Evolutionary conservation across 2,329 filamentous ascomycete species (phyloP).

Genomic region (Hymenoscyphus linearis): DNA sequence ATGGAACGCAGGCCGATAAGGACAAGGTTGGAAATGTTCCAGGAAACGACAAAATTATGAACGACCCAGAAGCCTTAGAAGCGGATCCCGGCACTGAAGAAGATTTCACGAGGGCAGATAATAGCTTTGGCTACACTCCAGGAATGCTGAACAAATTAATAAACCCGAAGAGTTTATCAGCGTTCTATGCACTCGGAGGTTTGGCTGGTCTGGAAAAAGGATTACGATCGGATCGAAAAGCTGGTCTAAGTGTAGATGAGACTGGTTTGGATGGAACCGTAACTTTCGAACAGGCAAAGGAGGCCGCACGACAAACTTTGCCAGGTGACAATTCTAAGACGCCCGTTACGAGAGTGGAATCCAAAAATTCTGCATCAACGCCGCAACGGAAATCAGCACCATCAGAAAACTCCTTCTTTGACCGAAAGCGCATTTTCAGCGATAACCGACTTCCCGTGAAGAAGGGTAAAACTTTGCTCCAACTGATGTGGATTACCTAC

Average conservation of each 20-base stretch:
- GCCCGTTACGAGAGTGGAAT: constrained; percentile 18
- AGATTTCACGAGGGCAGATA: constrained; percentile 62
- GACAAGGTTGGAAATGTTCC: constrained; percentile 36
- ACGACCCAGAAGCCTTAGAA: constrained; percentile 38
- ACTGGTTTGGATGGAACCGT: constrained; percentile 56
- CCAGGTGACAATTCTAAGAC: constrained; percentile 29
- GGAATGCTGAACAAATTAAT: constrained; percentile 72
- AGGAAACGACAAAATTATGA: constrained; percentile 44
- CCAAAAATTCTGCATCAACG: constrained; percentile 13
- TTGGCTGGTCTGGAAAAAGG: constrained; percentile 69
- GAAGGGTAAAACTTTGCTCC: constrained; percentile 63
- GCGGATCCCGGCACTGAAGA: constrained; percentile 68
- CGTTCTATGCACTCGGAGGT: constrained; percentile 72
- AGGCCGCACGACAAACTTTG: constrained; percentile 20
- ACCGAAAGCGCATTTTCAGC: constrained; percentile 65
- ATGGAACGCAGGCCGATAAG: constrained; percentile 36
- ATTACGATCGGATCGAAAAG: constrained; percentile 56
- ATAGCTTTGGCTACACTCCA: constrained; percentile 67
- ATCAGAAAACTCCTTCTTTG: constrained; percentile 39
- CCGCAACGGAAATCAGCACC: constrained; percentile 4
- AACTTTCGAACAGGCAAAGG: constrained; percentile 57
- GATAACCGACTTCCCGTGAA: constrained; percentile 63
- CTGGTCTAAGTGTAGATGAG: constrained; percentile 69
- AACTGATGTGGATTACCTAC: constrained; percentile 73
- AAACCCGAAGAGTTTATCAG: constrained; percentile 71